A percentile compares a stretch with the other conserved stretches of the same genome.
Conservation (phyloP, 352 stramenopile species). For the Globisporangium radiosum region DNA sequence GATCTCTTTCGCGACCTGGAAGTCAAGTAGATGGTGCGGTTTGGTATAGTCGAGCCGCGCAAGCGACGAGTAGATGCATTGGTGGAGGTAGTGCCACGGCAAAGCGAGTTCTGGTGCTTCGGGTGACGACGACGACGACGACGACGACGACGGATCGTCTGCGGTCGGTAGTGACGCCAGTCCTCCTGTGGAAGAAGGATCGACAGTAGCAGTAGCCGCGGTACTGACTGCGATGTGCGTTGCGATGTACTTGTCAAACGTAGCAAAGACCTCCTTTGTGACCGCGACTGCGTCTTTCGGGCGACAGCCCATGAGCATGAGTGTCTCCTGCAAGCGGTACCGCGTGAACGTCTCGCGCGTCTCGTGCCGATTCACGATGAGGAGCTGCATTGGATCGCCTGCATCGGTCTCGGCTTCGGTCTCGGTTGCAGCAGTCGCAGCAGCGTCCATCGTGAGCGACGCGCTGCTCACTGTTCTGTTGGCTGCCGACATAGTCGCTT, state of each 20-base stretch:
- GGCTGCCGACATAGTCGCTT: background rate
- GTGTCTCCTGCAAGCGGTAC: constrained; percentile 80
- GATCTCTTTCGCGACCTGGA: constrained; percentile 82
- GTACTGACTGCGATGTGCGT: constrained; percentile 9
- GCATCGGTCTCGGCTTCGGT: constrained; percentile 46
- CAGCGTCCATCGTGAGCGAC: constrained; percentile 30
- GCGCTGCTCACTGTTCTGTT: background rate
- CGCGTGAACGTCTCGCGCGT: constrained; percentile 65
- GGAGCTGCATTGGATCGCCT: constrained; percentile 76
- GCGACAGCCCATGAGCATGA: constrained; percentile 85
- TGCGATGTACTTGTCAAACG: constrained; percentile 52
- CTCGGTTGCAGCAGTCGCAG: background rate
- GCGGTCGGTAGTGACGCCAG: background rate
- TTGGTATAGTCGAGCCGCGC: constrained; percentile 80
- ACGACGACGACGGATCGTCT: background rate
- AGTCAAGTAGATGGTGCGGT: constrained; percentile 77
- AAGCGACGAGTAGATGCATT: constrained; percentile 78
- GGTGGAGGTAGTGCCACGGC: constrained; percentile 70
- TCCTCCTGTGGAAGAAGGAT: background rate
- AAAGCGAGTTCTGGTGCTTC: constrained; percentile 15
- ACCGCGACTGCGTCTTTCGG: constrained; percentile 67
- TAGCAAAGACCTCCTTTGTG: constrained; percentile 55
- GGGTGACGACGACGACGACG: too few species aligned
- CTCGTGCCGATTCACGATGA: constrained; percentile 48
- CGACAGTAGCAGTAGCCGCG: background rate